Base-by-base conservation (phyloP, 108 stramenopile genomes). In the Seminavis robusta region DNA sequence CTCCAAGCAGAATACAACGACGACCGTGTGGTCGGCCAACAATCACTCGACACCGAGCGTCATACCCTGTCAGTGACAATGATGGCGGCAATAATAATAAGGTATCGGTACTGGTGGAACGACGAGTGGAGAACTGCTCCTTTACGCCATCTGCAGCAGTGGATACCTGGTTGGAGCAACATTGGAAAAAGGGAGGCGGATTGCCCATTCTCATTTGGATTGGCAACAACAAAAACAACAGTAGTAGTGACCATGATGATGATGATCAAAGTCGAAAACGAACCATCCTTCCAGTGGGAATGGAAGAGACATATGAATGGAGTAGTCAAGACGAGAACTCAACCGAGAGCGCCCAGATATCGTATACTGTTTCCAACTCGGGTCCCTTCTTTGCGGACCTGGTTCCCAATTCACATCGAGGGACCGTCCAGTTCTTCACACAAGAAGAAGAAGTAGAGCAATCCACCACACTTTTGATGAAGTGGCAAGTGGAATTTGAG, bases 151-250 rank as follows among this genome's bases (percentile, higher is more conserved):
- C n/a, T n/a, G n/a, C n/a, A n/a, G n/a, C n/a, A n/a, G n/a, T n/a
- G n/a, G 47, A 71, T 23, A 69, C 69, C 13, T 76, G 74, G 74
- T 23, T 76, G 58, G 59, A 70, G 9, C 41, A 76, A 26, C 69
- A 71, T 44, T 76, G 74, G 74, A 61, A 30, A 47, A 59, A 52
- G 38, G 74, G 74, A 10, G 69, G 74, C 1, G 74, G 74, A 13
- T 52, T 76, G 40, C 74, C 74, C 3, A 66, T 76, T 21, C 0
- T 61, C 15, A 43, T 69, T 36, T 20, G 53, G 10, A 41, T 31
- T 31, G 8, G 8, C 5, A 3, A 10, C 31, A 9, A 11, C 1
- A 31, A 15, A 38, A 20, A 11, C 41, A 38, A 26, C 45, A 41
- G 30, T 11, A 17, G 27, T 13, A n/a, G n/a, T n/a, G n/a, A n/a